A percentile compares a stretch with the other conserved stretches of the same genome.
These are phyloP conservation scores for Penicillium frequentans DNA, from an alignment of 2,329 filamentous ascomycete species.

Conservation along the genomic window DNA sequence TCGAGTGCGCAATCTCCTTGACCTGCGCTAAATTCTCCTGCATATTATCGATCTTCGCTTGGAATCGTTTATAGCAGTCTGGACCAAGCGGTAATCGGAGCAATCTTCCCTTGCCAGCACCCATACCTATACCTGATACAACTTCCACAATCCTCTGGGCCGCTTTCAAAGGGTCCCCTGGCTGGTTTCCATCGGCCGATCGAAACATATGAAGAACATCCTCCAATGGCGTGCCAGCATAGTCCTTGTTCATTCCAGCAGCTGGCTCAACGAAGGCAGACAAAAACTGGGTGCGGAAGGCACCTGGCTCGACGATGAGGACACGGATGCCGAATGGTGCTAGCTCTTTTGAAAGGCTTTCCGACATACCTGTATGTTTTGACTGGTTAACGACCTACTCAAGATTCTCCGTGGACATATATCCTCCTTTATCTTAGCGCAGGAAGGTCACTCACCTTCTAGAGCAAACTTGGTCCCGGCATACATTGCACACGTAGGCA, in stretches of 20 bases:
- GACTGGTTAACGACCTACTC: not conserved
- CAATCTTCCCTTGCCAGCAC: constrained; percentile 21
- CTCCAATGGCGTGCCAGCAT: constrained; percentile 19
- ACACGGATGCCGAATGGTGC: constrained; percentile 24
- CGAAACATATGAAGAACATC: constrained; percentile 10
- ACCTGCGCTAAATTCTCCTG: constrained; percentile 15
- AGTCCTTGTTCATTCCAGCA: constrained; percentile 18
- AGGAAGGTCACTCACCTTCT: constrained; percentile 21
- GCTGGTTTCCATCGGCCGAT: constrained; percentile 18
- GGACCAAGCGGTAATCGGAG: constrained; percentile 28
- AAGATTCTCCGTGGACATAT: not conserved
- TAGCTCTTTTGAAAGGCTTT: constrained; percentile 25
- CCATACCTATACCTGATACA: constrained; percentile 25
- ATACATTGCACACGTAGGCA: constrained; percentile 27
- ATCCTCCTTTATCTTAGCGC: not conserved
- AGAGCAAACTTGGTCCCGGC: constrained; percentile 28
- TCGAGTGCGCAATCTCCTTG: constrained; percentile 16
- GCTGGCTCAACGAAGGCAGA: constrained; percentile 10
- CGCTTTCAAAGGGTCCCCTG: constrained; percentile 28
- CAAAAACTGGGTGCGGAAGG: constrained; percentile 27
- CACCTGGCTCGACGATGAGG: constrained; percentile 27
- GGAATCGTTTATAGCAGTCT: constrained; percentile 23
- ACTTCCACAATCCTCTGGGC: constrained; percentile 28
- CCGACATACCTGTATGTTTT: constrained; percentile 20
- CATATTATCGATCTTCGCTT: constrained; percentile 17